Percentiles rank a stretch among this genome's conserved stretches.
These are phyloP conservation scores for Gelatoporia subvermispora DNA, from an alignment of 768 basidiomycete species.

Conservation along the genomic window DNA sequence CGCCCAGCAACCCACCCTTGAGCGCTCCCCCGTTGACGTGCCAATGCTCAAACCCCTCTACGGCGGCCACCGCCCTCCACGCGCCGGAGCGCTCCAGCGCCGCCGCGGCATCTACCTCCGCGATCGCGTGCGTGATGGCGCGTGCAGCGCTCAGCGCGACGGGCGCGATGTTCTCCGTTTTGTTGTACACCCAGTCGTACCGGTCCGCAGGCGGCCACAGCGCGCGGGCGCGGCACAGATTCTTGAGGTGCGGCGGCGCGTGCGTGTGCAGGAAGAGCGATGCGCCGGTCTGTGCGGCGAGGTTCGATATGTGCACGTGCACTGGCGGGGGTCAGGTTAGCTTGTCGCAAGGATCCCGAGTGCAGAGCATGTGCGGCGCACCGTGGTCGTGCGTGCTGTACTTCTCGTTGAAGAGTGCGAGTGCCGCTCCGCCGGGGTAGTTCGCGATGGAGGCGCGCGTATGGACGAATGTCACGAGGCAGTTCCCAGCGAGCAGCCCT, in stretches of 20 bases:
- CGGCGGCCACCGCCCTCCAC: conserved; percentile 42
- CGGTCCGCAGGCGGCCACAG: conserved; percentile 7
- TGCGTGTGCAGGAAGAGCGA: conserved; percentile 79
- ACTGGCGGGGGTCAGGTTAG: conserved; percentile 26
- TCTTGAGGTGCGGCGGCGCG: conserved; percentile 45
- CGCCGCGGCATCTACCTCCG: conserved; percentile 32
- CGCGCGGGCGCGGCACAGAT: conserved; percentile 5
- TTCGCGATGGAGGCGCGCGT: conserved; percentile 63
- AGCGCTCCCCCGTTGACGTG: conserved; percentile 14
- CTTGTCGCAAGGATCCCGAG: neutral
- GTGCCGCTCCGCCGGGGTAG: conserved; percentile 85
- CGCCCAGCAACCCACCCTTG: conserved; percentile 5
- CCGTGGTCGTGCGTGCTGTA: conserved; percentile 32
- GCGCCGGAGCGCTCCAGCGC: neutral
- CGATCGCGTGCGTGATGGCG: conserved; percentile 59
- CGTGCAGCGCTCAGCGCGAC: conserved; percentile 32
- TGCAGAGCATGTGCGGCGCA: conserved; percentile 11
- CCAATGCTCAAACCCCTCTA: conserved; percentile 45
- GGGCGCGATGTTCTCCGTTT: conserved; percentile 63
- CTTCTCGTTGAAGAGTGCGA: conserved; percentile 54
- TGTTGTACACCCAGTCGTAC: conserved; percentile 72
- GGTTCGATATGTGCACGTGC: conserved; percentile 77
- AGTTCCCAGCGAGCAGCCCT: conserved; percentile 50
- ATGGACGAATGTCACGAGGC: conserved; percentile 45
- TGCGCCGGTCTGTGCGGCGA: conserved; percentile 87